Conservation (phyloP, 768 basidiomycete species). For the Phylloporus sp. region DNA sequence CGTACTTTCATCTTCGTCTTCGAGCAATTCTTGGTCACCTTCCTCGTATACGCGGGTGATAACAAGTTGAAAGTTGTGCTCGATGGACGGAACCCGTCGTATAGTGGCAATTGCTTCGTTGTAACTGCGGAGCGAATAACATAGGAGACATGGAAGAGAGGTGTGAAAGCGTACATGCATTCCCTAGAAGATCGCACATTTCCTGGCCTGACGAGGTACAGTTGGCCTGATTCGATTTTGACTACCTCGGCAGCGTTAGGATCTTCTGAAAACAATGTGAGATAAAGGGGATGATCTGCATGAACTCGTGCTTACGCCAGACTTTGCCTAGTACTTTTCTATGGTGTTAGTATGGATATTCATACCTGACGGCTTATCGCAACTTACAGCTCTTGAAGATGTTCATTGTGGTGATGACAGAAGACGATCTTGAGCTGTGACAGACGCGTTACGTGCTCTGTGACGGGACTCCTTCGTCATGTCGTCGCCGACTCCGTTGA, state of each 20-base stretch:
- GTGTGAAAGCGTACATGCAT: conserved; percentile 74
- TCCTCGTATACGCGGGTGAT: conserved; percentile 97
- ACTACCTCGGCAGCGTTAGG: conserved; percentile 93
- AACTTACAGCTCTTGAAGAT: conserved; percentile 76
- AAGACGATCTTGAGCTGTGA: conserved; percentile 20
- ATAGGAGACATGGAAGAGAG: background rate
- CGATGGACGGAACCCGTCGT: conserved; percentile 71
- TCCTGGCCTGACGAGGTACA: conserved; percentile 87
- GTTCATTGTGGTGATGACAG: conserved; percentile 56
- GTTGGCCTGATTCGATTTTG: conserved; percentile 86
- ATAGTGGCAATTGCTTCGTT: conserved; percentile 95
- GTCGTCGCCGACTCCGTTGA: conserved; percentile 15
- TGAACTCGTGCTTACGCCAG: conserved; percentile 68
- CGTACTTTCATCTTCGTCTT: conserved; percentile 89
- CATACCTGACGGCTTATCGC: conserved; percentile 4
- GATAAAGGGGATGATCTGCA: conserved; percentile 13
- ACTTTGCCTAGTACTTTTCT: conserved; percentile 80
- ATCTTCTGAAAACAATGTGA: conserved; percentile 58
- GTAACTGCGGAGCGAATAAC: conserved; percentile 51
- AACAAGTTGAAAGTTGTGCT: conserved; percentile 84
- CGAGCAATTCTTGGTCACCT: conserved; percentile 89
- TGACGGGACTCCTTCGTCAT: conserved; percentile 17
- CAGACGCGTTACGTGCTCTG: conserved; percentile 23
- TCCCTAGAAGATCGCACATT: conserved; percentile 89
- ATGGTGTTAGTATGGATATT: conserved; percentile 19